phyloP scores from a whole-genome alignment of 2,329 filamentous ascomycete species.

The Apiospora pterosperma region DNA sequence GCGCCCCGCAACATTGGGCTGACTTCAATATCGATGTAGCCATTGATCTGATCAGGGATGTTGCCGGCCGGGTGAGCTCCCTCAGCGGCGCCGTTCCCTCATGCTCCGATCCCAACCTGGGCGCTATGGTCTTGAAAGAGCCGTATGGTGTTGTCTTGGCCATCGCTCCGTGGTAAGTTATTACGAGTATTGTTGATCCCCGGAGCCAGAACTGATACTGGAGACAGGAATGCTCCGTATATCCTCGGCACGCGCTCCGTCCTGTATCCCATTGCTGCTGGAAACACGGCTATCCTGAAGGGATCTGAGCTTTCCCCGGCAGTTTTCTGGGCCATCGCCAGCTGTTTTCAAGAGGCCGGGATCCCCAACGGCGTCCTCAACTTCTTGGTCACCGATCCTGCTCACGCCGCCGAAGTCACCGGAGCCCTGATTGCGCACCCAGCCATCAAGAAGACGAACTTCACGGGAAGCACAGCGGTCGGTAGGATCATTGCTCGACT shows the following conservation, averaged over 20 bases:
- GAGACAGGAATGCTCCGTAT: conserved; percentile 38
- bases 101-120: conserved; percentile 40
- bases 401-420: conserved; percentile 57
- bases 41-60: conserved; percentile 32
- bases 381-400: conserved; percentile 54
- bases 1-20: conserved; percentile 19
- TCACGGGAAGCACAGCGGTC: conserved; percentile 64
- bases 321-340: conserved; percentile 53
- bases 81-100: conserved; percentile 29
- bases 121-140: conserved; percentile 61
- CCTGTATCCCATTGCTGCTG: conserved; percentile 58
- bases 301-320: conserved; percentile 58
- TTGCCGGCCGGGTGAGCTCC: conserved; percentile 33
- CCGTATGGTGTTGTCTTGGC: conserved; percentile 64
- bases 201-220: neutral
- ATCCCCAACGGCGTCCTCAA: conserved; percentile 64
- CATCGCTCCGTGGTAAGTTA: conserved; percentile 62
- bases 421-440: conserved; percentile 59
- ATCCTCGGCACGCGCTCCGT: conserved; percentile 42
- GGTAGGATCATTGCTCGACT: conserved; percentile 61
- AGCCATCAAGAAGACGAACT: conserved; percentile 64
- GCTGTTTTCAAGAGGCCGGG: conserved; percentile 59
- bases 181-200: conserved; percentile 4
- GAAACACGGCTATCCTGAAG: conserved; percentile 63
- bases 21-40: conserved; percentile 32